These are phyloP conservation scores for Ceratobasidium sp. DNA, from an alignment of 1,284 basidiomycete species.

Conservation along the genomic window DNA sequence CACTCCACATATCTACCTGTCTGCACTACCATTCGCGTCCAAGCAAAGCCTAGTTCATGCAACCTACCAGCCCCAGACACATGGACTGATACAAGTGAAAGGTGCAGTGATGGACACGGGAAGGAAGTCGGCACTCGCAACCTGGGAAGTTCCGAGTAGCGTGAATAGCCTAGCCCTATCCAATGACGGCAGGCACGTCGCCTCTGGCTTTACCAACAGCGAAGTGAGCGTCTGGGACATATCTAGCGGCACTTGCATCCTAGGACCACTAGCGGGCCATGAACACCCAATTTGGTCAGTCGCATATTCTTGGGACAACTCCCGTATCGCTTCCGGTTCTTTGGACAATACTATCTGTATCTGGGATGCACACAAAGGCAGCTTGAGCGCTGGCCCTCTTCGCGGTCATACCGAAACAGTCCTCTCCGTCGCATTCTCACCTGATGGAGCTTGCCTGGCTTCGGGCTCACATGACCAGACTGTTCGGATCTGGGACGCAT, in stretches of 20 bases:
- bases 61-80: neutral
- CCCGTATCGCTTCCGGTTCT: neutral
- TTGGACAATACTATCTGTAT: neutral
- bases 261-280: neutral
- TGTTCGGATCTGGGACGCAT: neutral
- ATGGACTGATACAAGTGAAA: neutral
- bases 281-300: neutral
- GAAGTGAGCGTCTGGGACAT: neutral
- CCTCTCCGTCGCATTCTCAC: neutral
- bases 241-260: neutral
- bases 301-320: neutral
- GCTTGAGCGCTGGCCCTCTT: neutral
- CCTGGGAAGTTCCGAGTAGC: too few species aligned
- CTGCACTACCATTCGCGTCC: neutral
- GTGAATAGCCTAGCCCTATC: too few species aligned
- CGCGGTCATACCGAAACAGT: neutral
- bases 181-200: too few species aligned
- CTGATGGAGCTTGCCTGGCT: neutral
- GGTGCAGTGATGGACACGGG: neutral
- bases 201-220: neutral
- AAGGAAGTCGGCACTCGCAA: too few species aligned
- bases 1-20: conserved; percentile 23
- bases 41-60: neutral
- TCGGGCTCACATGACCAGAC: neutral
- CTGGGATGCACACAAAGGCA: neutral